These are phyloP conservation scores for Paraleonurus japonicus DNA, from an alignment of 257 asterid species.

Conservation along the genomic window DNA sequence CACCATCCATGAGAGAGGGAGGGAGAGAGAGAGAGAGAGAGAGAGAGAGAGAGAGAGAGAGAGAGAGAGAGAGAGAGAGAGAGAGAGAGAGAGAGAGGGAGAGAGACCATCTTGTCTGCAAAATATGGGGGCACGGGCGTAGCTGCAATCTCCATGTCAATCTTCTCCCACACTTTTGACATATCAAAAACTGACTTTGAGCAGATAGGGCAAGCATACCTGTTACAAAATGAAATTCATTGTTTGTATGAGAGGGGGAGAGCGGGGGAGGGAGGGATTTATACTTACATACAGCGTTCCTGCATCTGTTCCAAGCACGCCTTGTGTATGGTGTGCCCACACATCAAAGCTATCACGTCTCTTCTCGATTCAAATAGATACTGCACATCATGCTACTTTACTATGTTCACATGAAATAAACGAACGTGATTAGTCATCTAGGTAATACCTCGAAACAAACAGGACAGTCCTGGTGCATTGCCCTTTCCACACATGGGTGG, in stretches of 20 bases:
- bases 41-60: not conserved
- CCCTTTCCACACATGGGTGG: conserved; percentile 77
- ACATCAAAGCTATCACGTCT: conserved; percentile 60
- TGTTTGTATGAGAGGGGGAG: not conserved
- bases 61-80: not conserved
- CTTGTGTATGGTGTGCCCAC: conserved; percentile 84
- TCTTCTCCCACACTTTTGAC: conserved; percentile 76
- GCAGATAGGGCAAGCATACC: conserved; percentile 76
- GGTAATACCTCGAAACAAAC: conserved; percentile 71
- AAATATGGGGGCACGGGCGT: conserved; percentile 65
- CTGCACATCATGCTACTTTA: conserved; percentile 31
- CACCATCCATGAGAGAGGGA: not conserved
- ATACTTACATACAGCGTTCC: conserved; percentile 60
- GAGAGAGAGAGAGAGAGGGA: not conserved
- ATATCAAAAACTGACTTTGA: conserved; percentile 74
- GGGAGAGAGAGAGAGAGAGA: not conserved
- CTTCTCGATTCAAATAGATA: conserved; percentile 66
- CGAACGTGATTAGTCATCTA: not conserved
- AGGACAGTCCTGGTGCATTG: conserved; percentile 90
- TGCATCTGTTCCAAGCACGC: conserved; percentile 71
- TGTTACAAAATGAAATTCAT: conserved; percentile 4
- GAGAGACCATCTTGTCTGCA: conserved; percentile 45
- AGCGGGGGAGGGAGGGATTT: not conserved
- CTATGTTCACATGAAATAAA: not conserved
- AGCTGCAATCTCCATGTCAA: conserved; percentile 72